phyloP scores from a whole-genome alignment of 495 filamentous ascomycete genomes.

The Xanthoparmelia taractica region DNA sequence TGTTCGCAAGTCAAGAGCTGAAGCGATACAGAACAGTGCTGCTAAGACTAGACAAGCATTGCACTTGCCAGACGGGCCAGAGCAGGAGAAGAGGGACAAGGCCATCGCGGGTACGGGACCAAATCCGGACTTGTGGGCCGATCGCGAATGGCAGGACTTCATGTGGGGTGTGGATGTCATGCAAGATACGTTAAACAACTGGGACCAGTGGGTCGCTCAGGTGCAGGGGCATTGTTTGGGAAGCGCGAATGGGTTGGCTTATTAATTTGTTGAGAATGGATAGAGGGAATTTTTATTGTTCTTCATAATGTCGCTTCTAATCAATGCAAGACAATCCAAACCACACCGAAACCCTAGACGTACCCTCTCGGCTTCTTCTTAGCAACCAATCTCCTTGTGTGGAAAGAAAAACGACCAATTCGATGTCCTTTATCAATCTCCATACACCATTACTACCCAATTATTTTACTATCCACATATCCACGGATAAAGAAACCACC shows the following conservation, averaged over 20 bases:
- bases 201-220: slow-evolving; percentile 43
- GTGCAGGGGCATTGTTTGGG: slow-evolving; percentile 33
- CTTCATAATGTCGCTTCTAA: no score
- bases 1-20: slow-evolving; percentile 62
- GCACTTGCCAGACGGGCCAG: slow-evolving; percentile 67
- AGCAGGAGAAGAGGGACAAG: slow-evolving; percentile 67
- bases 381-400: no score
- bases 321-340: no score
- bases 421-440: no score
- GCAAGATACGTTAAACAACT: slow-evolving; percentile 46
- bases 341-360: no score
- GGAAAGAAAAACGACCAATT: no score
- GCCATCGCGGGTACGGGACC: slow-evolving; percentile 57
- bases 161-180: slow-evolving; percentile 68
- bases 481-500: no score
- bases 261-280: background rate
- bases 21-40: slow-evolving; percentile 64
- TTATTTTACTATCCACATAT: no score
- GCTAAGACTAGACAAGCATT: slow-evolving; percentile 56
- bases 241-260: background rate
- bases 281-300: background rate
- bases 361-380: no score
- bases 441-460: no score
- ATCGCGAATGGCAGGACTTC: slow-evolving; percentile 67
- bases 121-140: slow-evolving; percentile 73